These are phyloP conservation scores for Eragrostis nindensis DNA, from an alignment of 176 grass and related monocot genomes.

Conservation along the genomic window DNA sequence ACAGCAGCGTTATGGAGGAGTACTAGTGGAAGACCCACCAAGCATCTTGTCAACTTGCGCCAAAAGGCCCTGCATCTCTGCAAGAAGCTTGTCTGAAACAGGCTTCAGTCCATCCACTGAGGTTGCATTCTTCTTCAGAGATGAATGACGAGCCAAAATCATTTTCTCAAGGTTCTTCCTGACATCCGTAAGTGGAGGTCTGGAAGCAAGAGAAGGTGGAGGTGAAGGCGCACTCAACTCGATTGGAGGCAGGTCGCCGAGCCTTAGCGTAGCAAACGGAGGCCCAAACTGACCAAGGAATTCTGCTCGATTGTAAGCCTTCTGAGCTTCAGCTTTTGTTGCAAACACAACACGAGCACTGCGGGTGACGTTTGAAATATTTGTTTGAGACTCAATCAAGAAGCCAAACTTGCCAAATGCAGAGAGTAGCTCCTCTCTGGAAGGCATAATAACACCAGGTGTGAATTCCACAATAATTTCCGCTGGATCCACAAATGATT, in stretches of 20 bases:
- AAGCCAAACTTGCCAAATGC: constrained; percentile 63
- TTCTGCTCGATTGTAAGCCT: constrained; percentile 44
- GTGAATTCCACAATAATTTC: constrained; percentile 53
- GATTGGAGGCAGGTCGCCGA: constrained; percentile 51
- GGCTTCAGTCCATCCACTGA: constrained; percentile 28
- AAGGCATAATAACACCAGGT: constrained; percentile 48
- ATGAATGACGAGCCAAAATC: constrained; percentile 51
- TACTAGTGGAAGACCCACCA: constrained; percentile 23
- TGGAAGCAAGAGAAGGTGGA: constrained; percentile 18
- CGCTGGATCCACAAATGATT: constrained; percentile 55
- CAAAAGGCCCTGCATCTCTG: constrained; percentile 76
- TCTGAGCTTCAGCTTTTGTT: constrained; percentile 55
- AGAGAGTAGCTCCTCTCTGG: constrained; percentile 62
- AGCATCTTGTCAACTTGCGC: constrained; percentile 67
- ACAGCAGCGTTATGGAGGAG: constrained; percentile 32
- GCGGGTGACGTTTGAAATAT: constrained; percentile 39
- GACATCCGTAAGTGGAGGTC: constrained; percentile 63
- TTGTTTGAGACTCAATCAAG: constrained; percentile 53
- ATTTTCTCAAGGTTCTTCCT: constrained; percentile 91
- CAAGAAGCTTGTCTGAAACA: constrained; percentile 51
- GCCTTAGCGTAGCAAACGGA: constrained; percentile 51
- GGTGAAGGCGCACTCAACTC: constrained; percentile 21
- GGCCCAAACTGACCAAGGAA: constrained; percentile 59
- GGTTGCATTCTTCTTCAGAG: constrained; percentile 40
- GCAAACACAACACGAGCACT: constrained; percentile 64